Evolutionary conservation across 345 rosid species (phyloP), one percentile per base, ranked within the genome.

Genomic region (Populus simonii): DNA sequence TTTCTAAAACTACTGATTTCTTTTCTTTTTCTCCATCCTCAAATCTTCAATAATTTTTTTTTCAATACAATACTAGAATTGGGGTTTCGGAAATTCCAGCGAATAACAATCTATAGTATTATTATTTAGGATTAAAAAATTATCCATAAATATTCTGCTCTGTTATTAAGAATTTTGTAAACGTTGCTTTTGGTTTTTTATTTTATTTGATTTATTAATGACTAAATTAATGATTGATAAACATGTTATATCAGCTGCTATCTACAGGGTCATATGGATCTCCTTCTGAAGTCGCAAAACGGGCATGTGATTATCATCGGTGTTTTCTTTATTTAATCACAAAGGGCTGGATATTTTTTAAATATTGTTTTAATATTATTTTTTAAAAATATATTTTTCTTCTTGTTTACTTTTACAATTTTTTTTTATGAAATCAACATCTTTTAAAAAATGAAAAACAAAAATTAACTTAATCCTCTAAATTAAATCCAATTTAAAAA

Each of bases 261-360:
- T 71, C 53, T 31, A 47, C 59, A 33, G 70, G 78, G 6, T 75
- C 78, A 65, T 18, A 63, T 63, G 70, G 70, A 25, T 63, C 41
- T 73, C 76, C 76, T 5, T 23, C 10, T 23, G 68, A 59, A 25
- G 15, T 66, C 71, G 23, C 35, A 45, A 45, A 66, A 43, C 77
- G 3, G 43, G 61, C 59, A 63, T 17, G 57, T 51, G 22, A 17
- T 51, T 8, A 17, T 82, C 89, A 71, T 93, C 99, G 0, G 91
- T 94, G 61, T 92, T 96, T 74, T 93, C 99, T 31, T 82, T 96
- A 86, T 96, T 96, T 84, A 96, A 92, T 81, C 94, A 93, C 80
- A 92, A 79, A 80, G 95, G 87, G 27, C 31, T 29, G 31, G 31
- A 29, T 29, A 29, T 29, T 29, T 29, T 29, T 29, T 29, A 29